A percentile compares a stretch with the other conserved stretches of the same genome.
phyloP scores from a whole-genome alignment of 139 green algal species.

The Chlamydomonas sp. region DNA sequence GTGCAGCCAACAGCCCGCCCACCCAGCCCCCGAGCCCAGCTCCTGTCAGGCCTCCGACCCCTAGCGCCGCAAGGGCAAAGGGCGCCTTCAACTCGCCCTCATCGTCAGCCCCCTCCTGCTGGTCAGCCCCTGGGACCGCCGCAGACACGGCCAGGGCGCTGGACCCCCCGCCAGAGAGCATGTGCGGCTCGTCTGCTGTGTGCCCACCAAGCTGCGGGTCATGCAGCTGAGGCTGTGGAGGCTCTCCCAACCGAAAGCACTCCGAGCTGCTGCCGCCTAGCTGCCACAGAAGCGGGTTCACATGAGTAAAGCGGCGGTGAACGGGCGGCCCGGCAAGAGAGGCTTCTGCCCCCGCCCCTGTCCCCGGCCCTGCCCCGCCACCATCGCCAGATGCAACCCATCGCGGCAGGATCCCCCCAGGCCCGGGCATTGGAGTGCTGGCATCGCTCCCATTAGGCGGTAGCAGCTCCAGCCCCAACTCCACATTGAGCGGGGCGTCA shows the following conservation, averaged over 20 bases:
- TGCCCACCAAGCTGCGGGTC: neutral
- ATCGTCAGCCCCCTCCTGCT: no score
- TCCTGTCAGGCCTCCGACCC: neutral
- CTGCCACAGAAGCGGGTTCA: slow-evolving; percentile 20
- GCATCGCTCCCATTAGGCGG: no score
- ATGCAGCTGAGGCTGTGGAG: neutral
- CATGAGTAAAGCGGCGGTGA: slow-evolving; percentile 6
- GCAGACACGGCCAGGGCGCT: neutral
- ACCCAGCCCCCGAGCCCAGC: no score
- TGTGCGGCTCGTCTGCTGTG: neutral
- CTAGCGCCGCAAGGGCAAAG: slow-evolving; percentile 9
- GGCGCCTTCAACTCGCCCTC: neutral
- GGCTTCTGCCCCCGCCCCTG: neutral
- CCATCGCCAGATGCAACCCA: neutral
- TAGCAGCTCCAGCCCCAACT: neutral
- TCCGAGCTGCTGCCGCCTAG: neutral
- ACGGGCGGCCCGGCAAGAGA: neutral
- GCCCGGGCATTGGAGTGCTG: no score
- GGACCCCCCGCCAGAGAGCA: neutral
- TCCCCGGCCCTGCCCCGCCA: neutral
- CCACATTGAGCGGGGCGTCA: neutral
- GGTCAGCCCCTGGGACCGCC: neutral
- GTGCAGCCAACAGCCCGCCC: neutral
- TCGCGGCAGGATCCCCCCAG: no score
- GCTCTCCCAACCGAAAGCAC: slow-evolving; percentile 3